phyloP scores from a whole-genome alignment of 164 flowering plant species.

The Aristolochia contorta region DNA sequence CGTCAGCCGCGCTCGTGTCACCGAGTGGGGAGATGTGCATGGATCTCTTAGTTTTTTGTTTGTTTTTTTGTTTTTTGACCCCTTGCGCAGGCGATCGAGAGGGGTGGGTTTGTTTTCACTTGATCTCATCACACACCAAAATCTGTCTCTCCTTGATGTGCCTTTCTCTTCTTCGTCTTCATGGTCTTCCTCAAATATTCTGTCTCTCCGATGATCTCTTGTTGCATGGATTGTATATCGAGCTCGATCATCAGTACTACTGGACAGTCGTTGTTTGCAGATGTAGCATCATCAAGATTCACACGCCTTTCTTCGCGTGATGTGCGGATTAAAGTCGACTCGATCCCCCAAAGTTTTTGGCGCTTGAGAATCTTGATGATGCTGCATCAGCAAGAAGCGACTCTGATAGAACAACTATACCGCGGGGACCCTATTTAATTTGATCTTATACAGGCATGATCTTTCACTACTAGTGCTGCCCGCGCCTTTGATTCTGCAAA shows the following conservation, averaged over 20 bases:
- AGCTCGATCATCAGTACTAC: too few species aligned
- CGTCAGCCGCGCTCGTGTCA: slow-evolving; percentile 1
- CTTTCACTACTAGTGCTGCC: too few species aligned
- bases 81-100: too few species aligned
- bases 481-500: too few species aligned
- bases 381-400: slow-evolving; percentile 15
- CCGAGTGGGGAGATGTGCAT: slow-evolving; percentile 3
- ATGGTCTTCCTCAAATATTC: background rate
- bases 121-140: too few species aligned
- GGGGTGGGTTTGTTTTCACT: too few species aligned
- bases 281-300: slow-evolving; percentile 30
- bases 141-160: background rate
- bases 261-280: slow-evolving; percentile 2
- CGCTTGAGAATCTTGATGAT: slow-evolving; percentile 72
- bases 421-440: too few species aligned
- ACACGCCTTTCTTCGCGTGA: slow-evolving; percentile 27
- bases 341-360: background rate
- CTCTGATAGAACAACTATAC: too few species aligned
- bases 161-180: background rate
- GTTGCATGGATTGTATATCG: background rate
- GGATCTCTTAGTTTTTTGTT: background rate
- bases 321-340: background rate
- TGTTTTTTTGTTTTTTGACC: too few species aligned
- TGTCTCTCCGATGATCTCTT: background rate
- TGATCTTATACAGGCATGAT: too few species aligned